A percentile compares a stretch with the other conserved stretches of the same genome.
Conservation (phyloP, 768 basidiomycete genomes). For the Amanita rimosa region DNA sequence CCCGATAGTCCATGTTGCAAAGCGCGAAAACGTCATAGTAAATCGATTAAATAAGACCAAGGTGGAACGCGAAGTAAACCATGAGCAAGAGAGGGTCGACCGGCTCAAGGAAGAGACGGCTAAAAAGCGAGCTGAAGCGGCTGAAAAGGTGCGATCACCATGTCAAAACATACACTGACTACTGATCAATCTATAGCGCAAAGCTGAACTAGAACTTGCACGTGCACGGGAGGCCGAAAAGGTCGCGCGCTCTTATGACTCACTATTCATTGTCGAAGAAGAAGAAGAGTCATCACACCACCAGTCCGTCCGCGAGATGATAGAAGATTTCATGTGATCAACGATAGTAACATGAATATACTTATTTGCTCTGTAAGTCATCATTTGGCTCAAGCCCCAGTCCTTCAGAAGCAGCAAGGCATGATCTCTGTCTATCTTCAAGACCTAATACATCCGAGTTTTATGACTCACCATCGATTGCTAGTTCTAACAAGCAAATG, state of each 20-base stretch:
- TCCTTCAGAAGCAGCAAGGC: too few relatives aligned
- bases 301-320: conserved; percentile 63
- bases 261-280: conserved; percentile 56
- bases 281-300: conserved; percentile 40
- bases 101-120: conserved; percentile 70
- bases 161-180: not conserved
- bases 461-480: not conserved
- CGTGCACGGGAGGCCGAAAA: conserved; percentile 78
- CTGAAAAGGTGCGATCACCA: conserved; percentile 45
- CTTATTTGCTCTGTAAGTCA: not conserved
- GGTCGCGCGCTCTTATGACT: conserved; percentile 78
- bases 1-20: conserved; percentile 55
- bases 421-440: too few relatives aligned
- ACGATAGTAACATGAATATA: not conserved
- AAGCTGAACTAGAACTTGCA: conserved; percentile 66
- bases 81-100: conserved; percentile 80
- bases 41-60: conserved; percentile 95
- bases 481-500: conserved; percentile 5
- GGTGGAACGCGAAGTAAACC: conserved; percentile 72
- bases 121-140: conserved; percentile 46
- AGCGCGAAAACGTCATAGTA: conserved; percentile 81
- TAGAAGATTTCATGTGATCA: conserved; percentile 81
- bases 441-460: not conserved
- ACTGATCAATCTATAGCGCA: conserved; percentile 38
- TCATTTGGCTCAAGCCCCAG: not conserved